Evolutionary conservation across 2,329 filamentous ascomycete species (phyloP).

Genomic region (Boeremia exigua): DNA sequence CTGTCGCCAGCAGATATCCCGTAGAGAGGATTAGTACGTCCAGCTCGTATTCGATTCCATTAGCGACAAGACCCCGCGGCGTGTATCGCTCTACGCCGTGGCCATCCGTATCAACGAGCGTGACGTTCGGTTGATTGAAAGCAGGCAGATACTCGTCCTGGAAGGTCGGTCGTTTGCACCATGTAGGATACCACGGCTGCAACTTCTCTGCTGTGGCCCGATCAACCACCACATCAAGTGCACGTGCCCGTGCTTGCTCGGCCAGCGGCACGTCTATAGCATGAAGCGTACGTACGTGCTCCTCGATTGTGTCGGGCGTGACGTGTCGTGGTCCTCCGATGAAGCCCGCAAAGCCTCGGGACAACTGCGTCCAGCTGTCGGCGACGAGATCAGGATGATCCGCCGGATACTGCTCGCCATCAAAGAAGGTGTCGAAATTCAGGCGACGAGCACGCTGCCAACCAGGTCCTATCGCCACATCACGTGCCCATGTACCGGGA

Average conservation of each 20-base stretch:
- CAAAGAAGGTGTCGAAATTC: slow-evolving; percentile 52
- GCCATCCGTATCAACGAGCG: slow-evolving; percentile 65
- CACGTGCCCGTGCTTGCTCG: not conserved
- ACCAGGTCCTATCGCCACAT: slow-evolving; percentile 44
- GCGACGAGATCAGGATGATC: slow-evolving; percentile 50
- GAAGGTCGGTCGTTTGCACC: slow-evolving; percentile 69
- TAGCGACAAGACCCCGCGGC: slow-evolving; percentile 53
- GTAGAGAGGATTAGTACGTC: slow-evolving; percentile 55
- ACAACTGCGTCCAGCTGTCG: slow-evolving; percentile 55
- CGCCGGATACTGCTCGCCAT: slow-evolving; percentile 35
- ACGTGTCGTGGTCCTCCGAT: slow-evolving; percentile 23
- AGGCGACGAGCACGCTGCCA: slow-evolving; percentile 56
- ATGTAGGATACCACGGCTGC: slow-evolving; percentile 64
- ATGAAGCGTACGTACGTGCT: slow-evolving; percentile 25
- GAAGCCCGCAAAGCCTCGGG: slow-evolving; percentile 14
- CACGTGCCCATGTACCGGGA: slow-evolving; percentile 7
- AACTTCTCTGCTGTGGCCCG: slow-evolving; percentile 57
- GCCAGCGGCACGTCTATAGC: not conserved
- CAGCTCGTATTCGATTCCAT: slow-evolving; percentile 55
- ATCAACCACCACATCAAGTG: slow-evolving; percentile 53
- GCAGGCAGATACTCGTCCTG: slow-evolving; percentile 63
- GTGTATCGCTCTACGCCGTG: slow-evolving; percentile 58
- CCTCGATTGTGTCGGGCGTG: slow-evolving; percentile 6
- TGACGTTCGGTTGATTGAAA: slow-evolving; percentile 65
- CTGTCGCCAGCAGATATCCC: slow-evolving; percentile 39